These are phyloP conservation scores for Liriodendron chinense DNA, from an alignment of 164 flowering plant species.

Conservation along the genomic window DNA sequence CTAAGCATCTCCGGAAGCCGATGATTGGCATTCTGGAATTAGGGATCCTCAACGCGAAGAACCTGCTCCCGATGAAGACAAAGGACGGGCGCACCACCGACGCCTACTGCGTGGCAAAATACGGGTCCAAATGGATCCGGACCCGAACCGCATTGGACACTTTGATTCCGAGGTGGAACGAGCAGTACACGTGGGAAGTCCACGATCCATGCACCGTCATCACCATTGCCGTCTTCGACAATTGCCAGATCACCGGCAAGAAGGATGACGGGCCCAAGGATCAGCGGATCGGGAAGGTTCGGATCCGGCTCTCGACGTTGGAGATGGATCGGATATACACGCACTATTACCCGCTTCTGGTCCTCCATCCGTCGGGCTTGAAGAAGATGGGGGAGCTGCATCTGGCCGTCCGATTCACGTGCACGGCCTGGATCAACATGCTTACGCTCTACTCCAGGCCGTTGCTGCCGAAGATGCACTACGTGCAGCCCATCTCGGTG, in stretches of 20 bases:
- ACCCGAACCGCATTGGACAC: constrained; percentile 72
- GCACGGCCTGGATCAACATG: constrained; percentile 79
- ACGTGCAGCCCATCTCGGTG: constrained; percentile 60
- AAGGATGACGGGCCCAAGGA: constrained; percentile 34
- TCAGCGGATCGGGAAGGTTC: constrained; percentile 73
- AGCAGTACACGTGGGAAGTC: constrained; percentile 93
- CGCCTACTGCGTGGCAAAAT: constrained; percentile 85
- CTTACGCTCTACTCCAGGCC: constrained; percentile 60
- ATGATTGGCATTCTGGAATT: constrained; percentile 71
- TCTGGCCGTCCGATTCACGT: constrained; percentile 69
- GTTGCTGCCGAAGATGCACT: constrained; percentile 88
- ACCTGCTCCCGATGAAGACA: constrained; percentile 60
- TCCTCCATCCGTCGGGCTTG: constrained; percentile 49
- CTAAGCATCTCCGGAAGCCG: constrained; percentile 46
- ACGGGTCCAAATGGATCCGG: constrained; percentile 86
- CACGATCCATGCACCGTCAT: constrained; percentile 83
- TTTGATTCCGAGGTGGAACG: constrained; percentile 67
- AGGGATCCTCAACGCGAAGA: constrained; percentile 66
- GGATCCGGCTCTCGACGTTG: constrained; percentile 72
- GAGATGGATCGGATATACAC: constrained; percentile 66
- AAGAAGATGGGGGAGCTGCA: constrained; percentile 79
- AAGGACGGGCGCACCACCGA: constrained; percentile 51
- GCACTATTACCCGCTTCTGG: constrained; percentile 61
- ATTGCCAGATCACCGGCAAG: constrained; percentile 49
- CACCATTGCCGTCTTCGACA: constrained; percentile 79